Evolutionary conservation across 2,329 filamentous ascomycete species (phyloP), one percentile per base, ranked within the genome.

Genomic region (Aspergillus melleus): DNA sequence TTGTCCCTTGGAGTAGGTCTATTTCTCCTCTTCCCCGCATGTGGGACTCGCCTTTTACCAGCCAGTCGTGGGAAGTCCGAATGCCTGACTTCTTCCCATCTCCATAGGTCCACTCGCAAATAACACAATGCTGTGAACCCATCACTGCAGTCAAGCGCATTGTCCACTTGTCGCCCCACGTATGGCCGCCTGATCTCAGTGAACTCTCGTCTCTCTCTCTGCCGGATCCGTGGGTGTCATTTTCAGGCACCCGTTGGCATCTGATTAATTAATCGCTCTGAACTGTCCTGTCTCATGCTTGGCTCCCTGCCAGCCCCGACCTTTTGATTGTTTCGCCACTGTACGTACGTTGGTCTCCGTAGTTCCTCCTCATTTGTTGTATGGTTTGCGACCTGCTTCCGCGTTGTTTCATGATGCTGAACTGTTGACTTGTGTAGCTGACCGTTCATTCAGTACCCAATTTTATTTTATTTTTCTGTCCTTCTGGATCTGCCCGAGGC

Each of bases 121-220:
- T 50, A 49, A 39, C 26, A 49, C 39, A n/a, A 36, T 55, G 58
- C 54, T 57, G 61, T 63, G 60, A 61, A 51, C 59, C 61, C 39
- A 46, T 57, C 55, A 26, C 57, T 62, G 54, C 61, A 58, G 52
- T 64, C 57, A 58, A 63, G 61, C 56, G 57, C 61, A 65, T 58
- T 56, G 60, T 64, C 63, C 63, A 65, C 63, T 65, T 65, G 61
- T 60, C 58, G 61, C 16, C 54, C 56, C 44, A 26, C 53, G 57
- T 65, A 36, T 65, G 63, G 63, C 49, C 54, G 61, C 57, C 50
- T 57, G 29, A 49, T 55, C n/a, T 42, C 51, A 30, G 29, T 46
- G 47, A 52, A 26, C 20, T 52, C 50, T 36, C 14, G 14, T 53
- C 14, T 30, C 30, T 19, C 20, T 51, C 30, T 51, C 24, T 51